Evolutionary conservation across 2,329 filamentous ascomycete genomes (phyloP).

Genomic region (Diaporthe longicolla): DNA sequence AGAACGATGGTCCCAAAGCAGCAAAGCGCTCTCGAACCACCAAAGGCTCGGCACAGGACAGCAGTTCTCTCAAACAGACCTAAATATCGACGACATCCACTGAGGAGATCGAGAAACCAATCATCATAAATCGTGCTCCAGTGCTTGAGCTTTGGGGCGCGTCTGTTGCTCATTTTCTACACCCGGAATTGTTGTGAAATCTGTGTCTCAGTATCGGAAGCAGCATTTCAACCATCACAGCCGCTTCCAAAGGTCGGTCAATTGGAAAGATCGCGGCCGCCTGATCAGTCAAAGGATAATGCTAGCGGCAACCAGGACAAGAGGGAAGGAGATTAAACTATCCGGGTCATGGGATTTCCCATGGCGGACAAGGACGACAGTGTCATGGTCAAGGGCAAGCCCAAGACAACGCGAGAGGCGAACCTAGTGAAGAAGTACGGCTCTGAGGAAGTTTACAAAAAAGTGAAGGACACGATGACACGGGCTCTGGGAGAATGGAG

Average conservation of each 20-base stretch:
- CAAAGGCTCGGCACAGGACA: neutral
- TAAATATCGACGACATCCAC: neutral
- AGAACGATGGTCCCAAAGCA: neutral
- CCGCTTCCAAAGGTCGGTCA: conserved; percentile 40
- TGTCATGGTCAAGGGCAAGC: conserved; percentile 40
- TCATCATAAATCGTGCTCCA: conserved; percentile 41
- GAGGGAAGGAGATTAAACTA: neutral
- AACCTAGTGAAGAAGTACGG: conserved; percentile 39
- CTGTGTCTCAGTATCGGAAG: conserved; percentile 42
- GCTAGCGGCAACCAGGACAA: neutral
- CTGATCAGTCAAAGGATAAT: conserved; percentile 17
- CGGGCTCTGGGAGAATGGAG: conserved; percentile 34
- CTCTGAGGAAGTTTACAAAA: conserved; percentile 1
- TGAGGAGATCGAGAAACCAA: conserved; percentile 36
- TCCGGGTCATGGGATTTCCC: conserved; percentile 41
- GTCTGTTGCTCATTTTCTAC: conserved; percentile 49
- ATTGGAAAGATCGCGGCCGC: conserved; percentile 37
- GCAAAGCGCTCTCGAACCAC: conserved; percentile 1
- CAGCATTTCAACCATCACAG: conserved; percentile 41
- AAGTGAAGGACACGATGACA: conserved; percentile 29
- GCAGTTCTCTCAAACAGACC: neutral
- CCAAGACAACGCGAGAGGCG: conserved; percentile 27
- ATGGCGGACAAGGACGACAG: conserved; percentile 38
- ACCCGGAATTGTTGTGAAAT: conserved; percentile 37
- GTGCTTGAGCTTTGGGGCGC: conserved; percentile 47